A percentile compares a stretch with the other conserved stretches of the same genome.
Evolutionary conservation across 2,329 filamentous ascomycete species (phyloP).

Genomic region (Neofusicoccum sp.): DNA sequence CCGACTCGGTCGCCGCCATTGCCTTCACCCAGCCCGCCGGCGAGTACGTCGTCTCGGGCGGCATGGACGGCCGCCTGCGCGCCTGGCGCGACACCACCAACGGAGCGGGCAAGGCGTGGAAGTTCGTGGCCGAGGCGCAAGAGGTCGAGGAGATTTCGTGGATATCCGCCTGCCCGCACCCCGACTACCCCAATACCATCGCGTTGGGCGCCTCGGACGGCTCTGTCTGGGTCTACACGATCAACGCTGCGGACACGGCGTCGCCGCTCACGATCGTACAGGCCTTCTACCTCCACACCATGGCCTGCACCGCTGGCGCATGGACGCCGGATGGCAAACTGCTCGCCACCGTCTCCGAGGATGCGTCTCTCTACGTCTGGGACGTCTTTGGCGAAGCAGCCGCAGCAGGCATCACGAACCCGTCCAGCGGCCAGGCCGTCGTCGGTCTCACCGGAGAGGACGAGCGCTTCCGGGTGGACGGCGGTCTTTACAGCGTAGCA

Average conservation of each 20-base stretch:
- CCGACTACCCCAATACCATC: conserved; percentile 74
- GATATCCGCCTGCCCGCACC: conserved; percentile 74
- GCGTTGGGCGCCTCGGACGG: conserved; percentile 89
- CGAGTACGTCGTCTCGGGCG: conserved; percentile 82
- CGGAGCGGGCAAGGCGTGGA: conserved; percentile 51
- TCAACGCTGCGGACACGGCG: conserved; percentile 66
- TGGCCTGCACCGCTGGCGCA: conserved; percentile 80
- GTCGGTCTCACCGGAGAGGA: conserved; percentile 78
- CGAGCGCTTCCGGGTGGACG: conserved; percentile 89
- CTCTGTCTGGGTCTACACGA: conserved; percentile 93
- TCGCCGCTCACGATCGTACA: conserved; percentile 78
- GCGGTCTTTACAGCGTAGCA: conserved; percentile 85
- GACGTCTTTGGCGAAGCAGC: conserved; percentile 84
- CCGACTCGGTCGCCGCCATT: conserved; percentile 86
- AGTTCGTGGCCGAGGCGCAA: conserved; percentile 74
- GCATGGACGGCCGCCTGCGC: conserved; percentile 81
- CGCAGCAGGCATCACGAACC: conserved; percentile 61
- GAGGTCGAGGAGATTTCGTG: conserved; percentile 97
- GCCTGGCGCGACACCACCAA: conserved; percentile 61
- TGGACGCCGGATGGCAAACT: conserved; percentile 89
- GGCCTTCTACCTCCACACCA: conserved; percentile 89
- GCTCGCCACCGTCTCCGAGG: conserved; percentile 86
- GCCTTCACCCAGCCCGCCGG: conserved; percentile 82
- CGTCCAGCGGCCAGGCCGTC: conserved; percentile 62
- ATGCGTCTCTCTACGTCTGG: conserved; percentile 87